These are phyloP conservation scores for Rhodomyrtus psidioides DNA, from an alignment of 441 rosid species.

Conservation along the genomic window DNA sequence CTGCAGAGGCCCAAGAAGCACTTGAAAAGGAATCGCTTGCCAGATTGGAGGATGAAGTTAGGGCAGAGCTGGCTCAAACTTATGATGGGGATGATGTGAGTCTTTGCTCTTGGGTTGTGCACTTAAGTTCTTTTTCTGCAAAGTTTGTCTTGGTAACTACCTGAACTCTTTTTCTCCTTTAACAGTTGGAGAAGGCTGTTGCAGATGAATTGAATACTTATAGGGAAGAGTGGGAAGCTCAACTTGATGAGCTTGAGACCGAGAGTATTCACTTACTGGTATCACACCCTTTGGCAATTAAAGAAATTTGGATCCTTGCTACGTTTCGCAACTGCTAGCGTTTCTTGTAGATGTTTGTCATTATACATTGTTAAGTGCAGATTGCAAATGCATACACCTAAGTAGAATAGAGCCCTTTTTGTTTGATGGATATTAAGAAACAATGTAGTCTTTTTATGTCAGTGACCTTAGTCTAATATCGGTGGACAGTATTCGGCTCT, in stretches of 20 bases:
- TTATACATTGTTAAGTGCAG: background rate
- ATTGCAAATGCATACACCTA: background rate
- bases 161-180: constrained; percentile 4
- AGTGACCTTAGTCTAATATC: background rate
- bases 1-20: constrained; percentile 99
- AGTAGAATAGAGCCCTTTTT: background rate
- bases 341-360: background rate
- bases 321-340: background rate
- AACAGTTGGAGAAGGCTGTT: constrained; percentile 73
- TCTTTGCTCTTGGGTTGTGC: background rate
- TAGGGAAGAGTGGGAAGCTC: constrained; percentile 86
- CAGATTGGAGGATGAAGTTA: constrained; percentile 78
- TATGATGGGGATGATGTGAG: constrained; percentile 75
- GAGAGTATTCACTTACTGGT: constrained; percentile 93
- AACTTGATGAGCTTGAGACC: constrained; percentile 90
- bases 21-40: constrained; percentile 90
- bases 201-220: constrained; percentile 71
- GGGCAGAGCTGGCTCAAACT: constrained; percentile 76
- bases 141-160: background rate
- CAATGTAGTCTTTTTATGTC: background rate
- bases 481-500: background rate
- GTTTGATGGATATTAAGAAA: background rate
- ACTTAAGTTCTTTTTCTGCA: background rate
- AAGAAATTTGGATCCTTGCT: background rate
- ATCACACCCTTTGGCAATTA: background rate